Evolutionary conservation across 768 basidiomycete genomes (phyloP).

Genomic region (Serendipita sp.): DNA sequence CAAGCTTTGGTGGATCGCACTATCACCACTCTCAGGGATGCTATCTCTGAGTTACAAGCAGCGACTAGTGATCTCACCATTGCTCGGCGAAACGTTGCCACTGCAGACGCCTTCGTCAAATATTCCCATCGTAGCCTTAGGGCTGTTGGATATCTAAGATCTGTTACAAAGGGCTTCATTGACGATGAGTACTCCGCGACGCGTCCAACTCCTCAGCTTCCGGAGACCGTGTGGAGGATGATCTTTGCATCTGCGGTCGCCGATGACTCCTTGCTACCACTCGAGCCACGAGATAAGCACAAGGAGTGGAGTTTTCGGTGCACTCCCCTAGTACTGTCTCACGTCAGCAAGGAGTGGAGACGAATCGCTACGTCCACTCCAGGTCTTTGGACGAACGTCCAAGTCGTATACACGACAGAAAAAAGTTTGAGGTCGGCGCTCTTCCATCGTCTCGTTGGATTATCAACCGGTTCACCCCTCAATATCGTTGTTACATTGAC

Average conservation of each 20-base stretch:
- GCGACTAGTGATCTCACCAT: background rate
- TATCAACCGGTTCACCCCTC: background rate
- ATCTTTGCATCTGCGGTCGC: background rate
- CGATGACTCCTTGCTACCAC: background rate
- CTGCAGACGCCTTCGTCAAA: background rate
- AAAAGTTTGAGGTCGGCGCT: background rate
- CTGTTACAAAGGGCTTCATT: background rate
- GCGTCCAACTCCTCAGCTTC: background rate
- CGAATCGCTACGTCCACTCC: background rate
- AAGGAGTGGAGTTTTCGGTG: background rate
- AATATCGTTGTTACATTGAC: background rate
- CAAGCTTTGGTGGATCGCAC: background rate
- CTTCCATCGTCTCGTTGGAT: background rate
- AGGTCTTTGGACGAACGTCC: background rate
- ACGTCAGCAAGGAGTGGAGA: background rate
- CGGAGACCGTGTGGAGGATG: background rate
- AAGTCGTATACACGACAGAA: background rate
- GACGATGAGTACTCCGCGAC: background rate
- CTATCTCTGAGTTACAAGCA: background rate
- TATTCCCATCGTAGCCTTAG: background rate
- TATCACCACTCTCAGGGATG: background rate
- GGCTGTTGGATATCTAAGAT: background rate
- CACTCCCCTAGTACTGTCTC: background rate
- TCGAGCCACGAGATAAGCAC: background rate
- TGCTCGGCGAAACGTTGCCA: background rate